phyloP scores from a whole-genome alignment of 768 basidiomycete genomes.

The Auricularia sp. region DNA sequence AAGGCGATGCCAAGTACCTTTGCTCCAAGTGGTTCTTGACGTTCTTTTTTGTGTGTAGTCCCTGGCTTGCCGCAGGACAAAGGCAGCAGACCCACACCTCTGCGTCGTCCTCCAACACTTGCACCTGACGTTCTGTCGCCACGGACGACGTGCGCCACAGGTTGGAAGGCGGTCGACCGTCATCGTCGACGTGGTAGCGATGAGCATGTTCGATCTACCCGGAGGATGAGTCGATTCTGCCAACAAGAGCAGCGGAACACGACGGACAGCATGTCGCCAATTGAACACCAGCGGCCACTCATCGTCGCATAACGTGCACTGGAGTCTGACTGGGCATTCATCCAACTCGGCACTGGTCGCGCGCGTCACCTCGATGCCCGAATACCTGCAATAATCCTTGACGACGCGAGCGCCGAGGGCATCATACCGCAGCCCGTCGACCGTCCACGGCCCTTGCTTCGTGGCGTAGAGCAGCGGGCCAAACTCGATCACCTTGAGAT shows the following conservation, averaged over 20 bases:
- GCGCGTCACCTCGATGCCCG: not conserved
- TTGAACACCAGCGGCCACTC: not conserved
- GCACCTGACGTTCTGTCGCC: too few relatives aligned
- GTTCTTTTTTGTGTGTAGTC: too few relatives aligned
- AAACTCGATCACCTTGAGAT: not conserved
- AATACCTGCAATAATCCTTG: not conserved
- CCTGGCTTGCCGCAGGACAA: too few relatives aligned
- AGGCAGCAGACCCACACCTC: too few relatives aligned
- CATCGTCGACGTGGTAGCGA: too few relatives aligned
- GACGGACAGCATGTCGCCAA: not conserved
- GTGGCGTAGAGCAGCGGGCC: not conserved
- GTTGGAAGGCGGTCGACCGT: too few relatives aligned
- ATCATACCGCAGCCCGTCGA: not conserved
- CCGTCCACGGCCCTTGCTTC: not conserved
- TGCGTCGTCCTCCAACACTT: too few relatives aligned
- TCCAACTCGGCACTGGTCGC: not conserved
- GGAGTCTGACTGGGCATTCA: not conserved
- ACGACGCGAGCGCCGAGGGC: not conserved
- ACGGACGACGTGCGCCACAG: too few relatives aligned
- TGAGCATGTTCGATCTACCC: too few relatives aligned
- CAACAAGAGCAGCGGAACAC: too few relatives aligned
- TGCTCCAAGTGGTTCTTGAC: too few relatives aligned
- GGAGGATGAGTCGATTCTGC: too few relatives aligned
- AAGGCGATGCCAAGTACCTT: not conserved
- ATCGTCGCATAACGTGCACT: not conserved